Evolutionary conservation across 2,329 filamentous ascomycete genomes (phyloP), one percentile per base, ranked within the genome.

Genomic region (Xylariomycetidae sp.): DNA sequence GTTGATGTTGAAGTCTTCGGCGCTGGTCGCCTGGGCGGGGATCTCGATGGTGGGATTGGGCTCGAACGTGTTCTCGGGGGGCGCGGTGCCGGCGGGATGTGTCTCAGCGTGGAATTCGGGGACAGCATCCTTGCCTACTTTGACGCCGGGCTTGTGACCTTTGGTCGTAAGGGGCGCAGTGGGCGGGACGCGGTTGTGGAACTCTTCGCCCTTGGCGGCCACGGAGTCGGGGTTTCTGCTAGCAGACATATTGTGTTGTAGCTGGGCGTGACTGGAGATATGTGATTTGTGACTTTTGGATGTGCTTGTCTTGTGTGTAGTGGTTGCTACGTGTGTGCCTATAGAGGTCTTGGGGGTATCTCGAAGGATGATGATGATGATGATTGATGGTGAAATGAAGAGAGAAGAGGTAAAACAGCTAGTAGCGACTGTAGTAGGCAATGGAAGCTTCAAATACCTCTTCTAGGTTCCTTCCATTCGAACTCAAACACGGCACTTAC

Each of bases 21-120:
- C n/a, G n/a, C n/a, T n/a, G n/a, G n/a, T n/a, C 11, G 59, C 57
- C 34, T 64, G 61, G 6, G 58, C 58, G 8, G 64, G 56, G 12
- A 53, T 38, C 26, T 65, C 61, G 19, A 42, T 40, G 12, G 49
- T 39, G 1, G 63, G 48, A 30, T 64, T 57, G 9, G 70, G 66
- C 25, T 57, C 45, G 51, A 61, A 67, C 8, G 57, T 62, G 34
- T 55, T 31, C 32, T 64, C 53, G 11, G 39, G 39, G 3, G 83
- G 83, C 0, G 83, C 82, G 4, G 75, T 74, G 38, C 83, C 83
- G 0, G 80, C 60, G 1, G 79, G 69, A 22, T 78, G 60, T 1
- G 69, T 70, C 54, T 87, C 45, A 16, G 75, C 72, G 48, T 72
- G 64, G 64, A 84, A 88, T 50, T 84, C 81, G 14, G 77, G 77